Evolutionary conservation across 2,329 filamentous ascomycete genomes (phyloP).

Genomic region (Aspergillus japonicus): DNA sequence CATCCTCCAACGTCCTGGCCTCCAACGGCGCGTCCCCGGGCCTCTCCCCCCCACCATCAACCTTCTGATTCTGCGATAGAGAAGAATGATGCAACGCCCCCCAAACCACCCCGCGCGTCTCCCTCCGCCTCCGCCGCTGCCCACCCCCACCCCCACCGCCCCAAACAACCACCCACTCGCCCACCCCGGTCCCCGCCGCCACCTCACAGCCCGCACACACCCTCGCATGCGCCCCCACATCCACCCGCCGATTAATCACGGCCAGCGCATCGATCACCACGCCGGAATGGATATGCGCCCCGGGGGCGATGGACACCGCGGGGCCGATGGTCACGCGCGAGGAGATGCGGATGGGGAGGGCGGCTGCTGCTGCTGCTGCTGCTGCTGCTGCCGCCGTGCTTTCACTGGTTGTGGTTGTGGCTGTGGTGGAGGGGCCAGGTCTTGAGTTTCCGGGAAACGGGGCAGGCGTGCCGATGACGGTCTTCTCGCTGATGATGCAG

Average conservation of each 20-base stretch:
- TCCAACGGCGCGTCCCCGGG: slow-evolving; percentile 40
- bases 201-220: slow-evolving; percentile 65
- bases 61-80: too few relatives aligned
- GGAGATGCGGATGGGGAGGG: slow-evolving; percentile 33
- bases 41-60: slow-evolving; percentile 5
- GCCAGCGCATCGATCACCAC: slow-evolving; percentile 48
- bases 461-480: slow-evolving; percentile 33
- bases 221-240: slow-evolving; percentile 60
- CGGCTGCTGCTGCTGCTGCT: background rate
- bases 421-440: background rate
- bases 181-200: slow-evolving; percentile 56
- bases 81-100: background rate
- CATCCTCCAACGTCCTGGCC: slow-evolving; percentile 59
- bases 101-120: slow-evolving; percentile 17
- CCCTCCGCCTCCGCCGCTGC: slow-evolving; percentile 33
- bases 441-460: background rate
- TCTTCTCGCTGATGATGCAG: slow-evolving; percentile 74
- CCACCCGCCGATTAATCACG: slow-evolving; percentile 33
- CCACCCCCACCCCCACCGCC: slow-evolving; percentile 54
- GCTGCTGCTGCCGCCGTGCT: background rate
- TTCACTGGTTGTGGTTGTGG: background rate
- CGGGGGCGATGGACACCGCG: slow-evolving; percentile 36
- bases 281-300: slow-evolving; percentile 40
- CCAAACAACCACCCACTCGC: slow-evolving; percentile 69
- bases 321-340: slow-evolving; percentile 42